These are phyloP conservation scores for Pyronema domesticum DNA, from an alignment of 495 filamentous ascomycete species.

Conservation along the genomic window DNA sequence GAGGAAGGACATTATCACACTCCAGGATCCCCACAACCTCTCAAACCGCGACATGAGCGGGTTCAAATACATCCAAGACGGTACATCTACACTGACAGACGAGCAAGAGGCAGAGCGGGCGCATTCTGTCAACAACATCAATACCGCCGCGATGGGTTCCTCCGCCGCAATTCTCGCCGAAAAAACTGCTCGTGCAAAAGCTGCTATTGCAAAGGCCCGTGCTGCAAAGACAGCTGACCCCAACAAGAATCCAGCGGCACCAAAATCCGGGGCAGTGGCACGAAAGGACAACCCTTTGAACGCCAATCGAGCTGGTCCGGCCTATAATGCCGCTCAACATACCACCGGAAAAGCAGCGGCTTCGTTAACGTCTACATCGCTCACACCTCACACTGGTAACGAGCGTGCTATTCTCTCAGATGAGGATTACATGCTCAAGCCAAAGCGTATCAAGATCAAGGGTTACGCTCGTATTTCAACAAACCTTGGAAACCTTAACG, in stretches of 20 bases:
- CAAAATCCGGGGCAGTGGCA: conserved; percentile 16
- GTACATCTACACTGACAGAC: conserved; percentile 47
- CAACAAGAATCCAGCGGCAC: conserved; percentile 21
- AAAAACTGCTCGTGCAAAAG: conserved; percentile 75
- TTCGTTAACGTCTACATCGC: conserved; percentile 81
- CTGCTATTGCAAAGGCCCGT: conserved; percentile 36
- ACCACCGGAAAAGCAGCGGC: conserved; percentile 87
- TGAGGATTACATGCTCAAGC: conserved; percentile 90
- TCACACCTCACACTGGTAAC: conserved; percentile 76
- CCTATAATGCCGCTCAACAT: conserved; percentile 73
- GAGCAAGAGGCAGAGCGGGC: conserved; percentile 40
- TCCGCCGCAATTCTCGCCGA: conserved; percentile 62
- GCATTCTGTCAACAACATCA: conserved; percentile 22
- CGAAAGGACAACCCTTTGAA: conserved; percentile 32
- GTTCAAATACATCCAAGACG: conserved; percentile 82
- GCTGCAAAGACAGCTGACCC: conserved; percentile 24
- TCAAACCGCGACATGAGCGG: conserved; percentile 63
- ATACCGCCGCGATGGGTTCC: conserved; percentile 19
- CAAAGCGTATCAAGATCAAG: conserved; percentile 66
- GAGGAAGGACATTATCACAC: conserved; percentile 82
- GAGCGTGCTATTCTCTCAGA: conserved; percentile 73
- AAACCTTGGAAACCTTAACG: conserved; percentile 59
- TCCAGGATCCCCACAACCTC: conserved; percentile 92
- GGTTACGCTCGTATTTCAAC: conserved; percentile 85
- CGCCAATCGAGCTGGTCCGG: conserved; percentile 27